These are phyloP conservation scores for Lycium barbarum DNA, from an alignment of 257 asterid species.

Conservation along the genomic window DNA sequence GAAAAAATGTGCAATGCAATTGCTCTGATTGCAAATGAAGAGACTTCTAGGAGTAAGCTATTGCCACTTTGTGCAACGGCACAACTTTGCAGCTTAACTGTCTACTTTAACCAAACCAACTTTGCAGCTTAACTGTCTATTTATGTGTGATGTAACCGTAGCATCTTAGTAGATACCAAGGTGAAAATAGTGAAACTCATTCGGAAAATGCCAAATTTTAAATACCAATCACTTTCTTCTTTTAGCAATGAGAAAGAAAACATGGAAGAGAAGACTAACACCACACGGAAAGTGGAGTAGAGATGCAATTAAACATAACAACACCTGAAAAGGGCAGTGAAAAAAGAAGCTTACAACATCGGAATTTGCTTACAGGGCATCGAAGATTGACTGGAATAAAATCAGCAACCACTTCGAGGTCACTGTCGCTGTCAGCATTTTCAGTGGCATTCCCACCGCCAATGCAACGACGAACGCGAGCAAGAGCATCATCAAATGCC, in stretches of 20 bases:
- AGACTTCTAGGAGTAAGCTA: background rate
- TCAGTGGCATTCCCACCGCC: conserved; percentile 78
- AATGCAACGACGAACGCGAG: conserved; percentile 51
- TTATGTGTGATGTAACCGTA: background rate
- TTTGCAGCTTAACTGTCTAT: background rate
- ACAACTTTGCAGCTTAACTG: background rate
- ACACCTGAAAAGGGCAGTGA: background rate
- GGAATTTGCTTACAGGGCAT: conserved; percentile 70
- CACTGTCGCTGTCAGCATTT: conserved; percentile 85
- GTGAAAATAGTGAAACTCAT: background rate
- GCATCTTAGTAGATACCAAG: background rate
- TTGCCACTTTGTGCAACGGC: conserved; percentile 9
- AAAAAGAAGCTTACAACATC: background rate
- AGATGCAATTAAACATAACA: background rate
- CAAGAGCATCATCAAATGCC: conserved; percentile 73
- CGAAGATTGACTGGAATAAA: conserved; percentile 77
- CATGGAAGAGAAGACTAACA: conserved; percentile 20
- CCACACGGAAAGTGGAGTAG: conserved; percentile 17
- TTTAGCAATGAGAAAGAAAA: background rate
- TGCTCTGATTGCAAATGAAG: conserved; percentile 7
- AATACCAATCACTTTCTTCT: conserved; percentile 14
- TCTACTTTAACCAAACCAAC: no score
- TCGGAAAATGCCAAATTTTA: conserved; percentile 8
- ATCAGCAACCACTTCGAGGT: conserved; percentile 84
- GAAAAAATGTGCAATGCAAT: background rate